A percentile compares a stretch with the other conserved stretches of the same genome.
Conservation (phyloP, 371 early-diverging fungal genomes). For the Umbelopsis sp. region DNA sequence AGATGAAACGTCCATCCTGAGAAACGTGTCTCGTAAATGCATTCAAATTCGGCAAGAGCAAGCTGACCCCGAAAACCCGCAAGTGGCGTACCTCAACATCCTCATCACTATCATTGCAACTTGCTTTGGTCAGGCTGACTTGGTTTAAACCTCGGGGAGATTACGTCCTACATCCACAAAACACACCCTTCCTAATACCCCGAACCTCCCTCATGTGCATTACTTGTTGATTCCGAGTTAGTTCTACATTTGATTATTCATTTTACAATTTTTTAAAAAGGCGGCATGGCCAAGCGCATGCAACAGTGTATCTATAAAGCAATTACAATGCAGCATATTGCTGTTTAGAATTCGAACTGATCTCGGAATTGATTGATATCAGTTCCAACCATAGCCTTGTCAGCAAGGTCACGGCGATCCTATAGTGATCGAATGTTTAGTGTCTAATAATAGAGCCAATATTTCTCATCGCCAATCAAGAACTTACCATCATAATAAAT, state of each 20-base stretch:
- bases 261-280: background rate
- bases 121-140: conserved; percentile 43
- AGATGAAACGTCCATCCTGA: conserved; percentile 34
- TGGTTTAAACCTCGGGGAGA: conserved; percentile 19
- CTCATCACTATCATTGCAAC: conserved; percentile 44
- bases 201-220: background rate
- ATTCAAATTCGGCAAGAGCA: conserved; percentile 30
- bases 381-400: conserved; percentile 61
- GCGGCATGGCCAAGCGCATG: background rate
- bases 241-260: conserved; percentile 17
- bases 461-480: background rate
- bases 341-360: conserved; percentile 63
- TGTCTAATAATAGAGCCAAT: background rate
- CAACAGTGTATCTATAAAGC: conserved; percentile 8
- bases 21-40: conserved; percentile 40
- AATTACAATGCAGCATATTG: background rate
- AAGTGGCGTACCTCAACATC: conserved; percentile 37
- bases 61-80: conserved; percentile 12
- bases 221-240: background rate
- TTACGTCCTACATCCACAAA: background rate
- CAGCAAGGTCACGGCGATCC: conserved; percentile 61
- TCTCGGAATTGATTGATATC: conserved; percentile 63
- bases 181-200: background rate
- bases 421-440: conserved; percentile 19
- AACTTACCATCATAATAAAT: conserved; percentile 65